These are phyloP conservation scores for Penicillium egyptiacum DNA, from an alignment of 495 filamentous ascomycete genomes.

Conservation along the genomic window DNA sequence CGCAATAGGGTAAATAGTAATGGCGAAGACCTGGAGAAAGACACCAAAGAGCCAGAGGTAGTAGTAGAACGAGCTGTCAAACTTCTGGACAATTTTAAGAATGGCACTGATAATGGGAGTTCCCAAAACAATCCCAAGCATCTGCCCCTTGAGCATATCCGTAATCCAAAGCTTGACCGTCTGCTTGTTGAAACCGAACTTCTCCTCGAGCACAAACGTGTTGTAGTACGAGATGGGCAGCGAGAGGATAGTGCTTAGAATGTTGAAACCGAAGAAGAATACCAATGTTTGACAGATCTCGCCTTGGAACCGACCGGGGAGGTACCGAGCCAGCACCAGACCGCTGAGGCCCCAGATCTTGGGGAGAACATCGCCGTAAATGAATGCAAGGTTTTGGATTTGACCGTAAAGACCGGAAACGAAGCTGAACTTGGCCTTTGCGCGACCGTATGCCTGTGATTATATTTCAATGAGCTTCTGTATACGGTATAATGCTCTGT, in stretches of 20 bases:
- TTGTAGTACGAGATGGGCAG: conserved; percentile 86
- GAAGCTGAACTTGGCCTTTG: conserved; percentile 87
- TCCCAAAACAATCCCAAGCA: conserved; percentile 73
- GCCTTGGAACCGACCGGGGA: conserved; percentile 76
- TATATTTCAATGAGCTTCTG: conserved; percentile 8
- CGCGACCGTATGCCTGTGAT: conserved; percentile 79
- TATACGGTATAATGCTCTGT: not conserved
- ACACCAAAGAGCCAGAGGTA: conserved; percentile 94
- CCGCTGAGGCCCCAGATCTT: conserved; percentile 86
- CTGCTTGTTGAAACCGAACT: conserved; percentile 98
- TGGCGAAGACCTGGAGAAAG: conserved; percentile 84
- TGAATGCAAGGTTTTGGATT: conserved; percentile 79
- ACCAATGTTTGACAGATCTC: conserved; percentile 92
- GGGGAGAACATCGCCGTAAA: conserved; percentile 86
- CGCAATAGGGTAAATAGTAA: conserved; percentile 91
- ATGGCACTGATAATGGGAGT: conserved; percentile 87
- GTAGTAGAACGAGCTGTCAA: conserved; percentile 91
- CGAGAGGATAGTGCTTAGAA: conserved; percentile 72
- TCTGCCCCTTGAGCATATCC: conserved; percentile 89
- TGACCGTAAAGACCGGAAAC: conserved; percentile 79
- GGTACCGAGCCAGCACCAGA: conserved; percentile 65
- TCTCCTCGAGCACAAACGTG: conserved; percentile 93
- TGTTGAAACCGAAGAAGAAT: conserved; percentile 84
- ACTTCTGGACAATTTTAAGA: conserved; percentile 86
- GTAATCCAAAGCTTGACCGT: conserved; percentile 84